Conservation (phyloP, 345 rosid genomes). For the Abelmoschus esculentus region DNA sequence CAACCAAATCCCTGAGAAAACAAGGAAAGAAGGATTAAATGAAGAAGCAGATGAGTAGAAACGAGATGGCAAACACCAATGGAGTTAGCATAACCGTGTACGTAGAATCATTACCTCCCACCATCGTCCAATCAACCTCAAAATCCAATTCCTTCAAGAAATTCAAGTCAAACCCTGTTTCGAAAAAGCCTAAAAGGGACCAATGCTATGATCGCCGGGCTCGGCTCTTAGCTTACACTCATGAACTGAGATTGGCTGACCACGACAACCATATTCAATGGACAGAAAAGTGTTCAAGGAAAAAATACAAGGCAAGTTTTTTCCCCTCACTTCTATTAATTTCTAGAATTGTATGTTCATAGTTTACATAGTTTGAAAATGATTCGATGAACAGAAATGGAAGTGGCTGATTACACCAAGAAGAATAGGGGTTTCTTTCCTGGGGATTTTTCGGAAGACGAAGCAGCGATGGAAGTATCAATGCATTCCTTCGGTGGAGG, state of each 20-base stretch:
- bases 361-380: not conserved
- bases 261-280: not conserved
- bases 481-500: not conserved
- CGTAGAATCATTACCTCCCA: not conserved
- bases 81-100: constrained; percentile 1
- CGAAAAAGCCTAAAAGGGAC: not conserved
- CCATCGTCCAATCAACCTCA: not conserved
- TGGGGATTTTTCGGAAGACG: not conserved
- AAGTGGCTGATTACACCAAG: not conserved
- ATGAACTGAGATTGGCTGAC: not conserved
- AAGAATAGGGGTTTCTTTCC: not conserved
- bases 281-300: not conserved
- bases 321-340: not conserved
- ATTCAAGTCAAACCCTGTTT: not conserved
- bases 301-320: not conserved
- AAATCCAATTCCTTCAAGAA: not conserved
- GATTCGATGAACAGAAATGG: not conserved
- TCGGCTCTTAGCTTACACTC: not conserved
- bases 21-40: not conserved
- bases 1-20: not conserved
- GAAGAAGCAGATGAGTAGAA: not conserved
- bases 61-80: not conserved
- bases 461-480: not conserved
- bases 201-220: constrained; percentile 3
- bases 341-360: not conserved